Evolutionary conservation across 768 basidiomycete genomes (phyloP), one percentile per base, ranked within the genome.

Genomic region (Russula griseocarnosa): DNA sequence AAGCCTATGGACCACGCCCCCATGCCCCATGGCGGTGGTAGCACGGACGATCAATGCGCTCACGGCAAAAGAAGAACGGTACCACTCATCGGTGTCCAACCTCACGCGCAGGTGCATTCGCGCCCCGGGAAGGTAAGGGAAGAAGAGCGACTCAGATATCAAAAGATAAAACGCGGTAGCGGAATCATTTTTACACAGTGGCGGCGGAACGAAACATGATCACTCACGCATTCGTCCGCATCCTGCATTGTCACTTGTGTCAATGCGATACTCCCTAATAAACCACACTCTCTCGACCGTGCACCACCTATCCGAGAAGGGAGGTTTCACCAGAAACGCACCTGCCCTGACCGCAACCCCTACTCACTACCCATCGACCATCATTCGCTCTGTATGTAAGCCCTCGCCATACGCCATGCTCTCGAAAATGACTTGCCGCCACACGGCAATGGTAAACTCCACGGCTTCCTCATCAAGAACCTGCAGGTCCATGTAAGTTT

Each of bases 351-450:
- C 67, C 51, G 53, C 30, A 18, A 59, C 26, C 8, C 42, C 49
- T 30, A 50, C 32, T 42, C 26, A 28, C 51, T 55, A 55, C 77
- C 76, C 87, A 74, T 91, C 89, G 71, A 92, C 86, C 77, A 89
- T 80, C 84, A 90, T 84, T 73, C 82, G 84, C 69, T 92, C 93
- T 28, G 93, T 94, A 70, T 89, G 85, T 65, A 96, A 79, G 46
- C 93, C 93, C 74, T 94, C 91, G 66, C 84, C 86, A 73, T 92
- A 94, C 30, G 94, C 91, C 84, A 92, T 89, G 71, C 92, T 94
- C 79, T 98, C 94, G 73, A 96, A 96, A 56, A 94, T 91, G 69
- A 96, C 83, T 76, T 93, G 90, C 60, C 92, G 85, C 94, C 94
- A 98, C 54, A 97, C 80, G 65, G 81, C 81, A 69, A 87, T 74